phyloP scores from a whole-genome alignment of 2,329 filamentous ascomycete genomes.

The Orbilia javanica region DNA sequence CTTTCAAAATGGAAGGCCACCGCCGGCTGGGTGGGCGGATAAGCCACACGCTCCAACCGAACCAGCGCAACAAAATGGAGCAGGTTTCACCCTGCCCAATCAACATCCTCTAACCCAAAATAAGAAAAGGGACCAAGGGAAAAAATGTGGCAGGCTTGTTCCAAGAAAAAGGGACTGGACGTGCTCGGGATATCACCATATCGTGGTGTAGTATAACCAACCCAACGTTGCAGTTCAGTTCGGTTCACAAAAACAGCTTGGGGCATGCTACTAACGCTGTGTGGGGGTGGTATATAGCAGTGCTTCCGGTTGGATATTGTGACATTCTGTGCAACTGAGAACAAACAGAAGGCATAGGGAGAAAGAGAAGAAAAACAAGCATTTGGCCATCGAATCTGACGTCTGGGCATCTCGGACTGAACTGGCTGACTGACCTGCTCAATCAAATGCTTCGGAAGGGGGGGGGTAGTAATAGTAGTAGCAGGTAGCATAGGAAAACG shows the following conservation, averaged over 20 bases:
- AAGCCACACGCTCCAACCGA: slow-evolving; percentile 56
- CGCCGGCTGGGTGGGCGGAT: slow-evolving; percentile 43
- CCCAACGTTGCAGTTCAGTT: background rate
- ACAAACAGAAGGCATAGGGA: background rate
- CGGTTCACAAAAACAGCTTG: background rate
- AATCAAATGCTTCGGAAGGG: slow-evolving; percentile 31
- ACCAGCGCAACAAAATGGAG: slow-evolving; percentile 46
- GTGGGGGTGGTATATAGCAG: background rate
- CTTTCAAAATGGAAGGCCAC: slow-evolving; percentile 62
- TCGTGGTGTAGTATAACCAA: background rate
- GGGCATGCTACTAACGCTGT: background rate
- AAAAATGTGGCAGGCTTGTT: slow-evolving; percentile 36
- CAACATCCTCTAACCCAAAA: slow-evolving; percentile 1
- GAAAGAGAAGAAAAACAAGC: too few relatives aligned
- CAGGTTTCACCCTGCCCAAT: slow-evolving; percentile 21
- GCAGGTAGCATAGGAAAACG: slow-evolving; percentile 12
- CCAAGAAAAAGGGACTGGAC: slow-evolving; percentile 23
- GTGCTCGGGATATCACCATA: slow-evolving; percentile 11
- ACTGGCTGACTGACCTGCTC: background rate
- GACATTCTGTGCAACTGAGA: slow-evolving; percentile 24
- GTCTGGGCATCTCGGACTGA: background rate
- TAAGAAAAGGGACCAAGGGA: slow-evolving; percentile 14
- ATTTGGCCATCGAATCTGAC: background rate
- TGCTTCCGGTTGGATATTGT: too few relatives aligned
- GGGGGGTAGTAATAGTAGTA: background rate